phyloP scores from a whole-genome alignment of 2,329 filamentous ascomycete genomes.

The Tricladium varicosporioides region DNA sequence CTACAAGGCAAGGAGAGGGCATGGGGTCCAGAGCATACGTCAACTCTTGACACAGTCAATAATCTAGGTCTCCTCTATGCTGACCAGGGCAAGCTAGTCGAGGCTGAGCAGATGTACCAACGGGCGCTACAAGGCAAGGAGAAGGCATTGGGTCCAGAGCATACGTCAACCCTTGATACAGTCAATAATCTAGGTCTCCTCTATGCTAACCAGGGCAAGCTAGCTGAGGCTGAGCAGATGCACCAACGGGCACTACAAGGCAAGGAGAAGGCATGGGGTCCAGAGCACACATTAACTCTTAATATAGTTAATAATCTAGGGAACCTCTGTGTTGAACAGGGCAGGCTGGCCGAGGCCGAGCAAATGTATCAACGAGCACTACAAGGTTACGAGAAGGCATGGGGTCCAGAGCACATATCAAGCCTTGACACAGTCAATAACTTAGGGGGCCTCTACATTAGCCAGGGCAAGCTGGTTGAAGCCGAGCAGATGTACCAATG shows the following conservation, averaged over 20 bases:
- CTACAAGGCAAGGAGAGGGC: too few species aligned
- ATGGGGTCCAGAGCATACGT: too few species aligned
- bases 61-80: too few species aligned
- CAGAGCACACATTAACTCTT: constrained; percentile 13
- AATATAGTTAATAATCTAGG: constrained; percentile 9
- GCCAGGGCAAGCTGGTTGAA: constrained; percentile 20
- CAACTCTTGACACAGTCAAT: too few species aligned
- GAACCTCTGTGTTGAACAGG: constrained; percentile 7
- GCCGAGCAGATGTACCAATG: constrained; percentile 32
- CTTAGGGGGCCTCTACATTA: too few species aligned
- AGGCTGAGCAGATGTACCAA: constrained; percentile 29
- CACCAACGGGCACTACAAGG: constrained; percentile 20
- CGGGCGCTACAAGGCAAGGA: constrained; percentile 23
- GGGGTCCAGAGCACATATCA: constrained; percentile 15
- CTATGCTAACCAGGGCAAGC: constrained; percentile 28
- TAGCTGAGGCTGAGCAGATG: constrained; percentile 25
- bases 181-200: constrained; percentile 16
- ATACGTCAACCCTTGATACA: constrained; percentile 14
- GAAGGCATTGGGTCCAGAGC: constrained; percentile 27
- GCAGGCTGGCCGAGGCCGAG: constrained; percentile 6
- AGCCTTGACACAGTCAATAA: constrained; percentile 17
- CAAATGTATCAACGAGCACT: constrained; percentile 20
- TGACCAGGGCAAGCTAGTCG: constrained; percentile 25
- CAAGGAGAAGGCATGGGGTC: constrained; percentile 22
- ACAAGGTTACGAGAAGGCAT: constrained; percentile 16